Base-by-base conservation (phyloP, 805 yeast genomes). In the Pachysolen tannophilus region DNA sequence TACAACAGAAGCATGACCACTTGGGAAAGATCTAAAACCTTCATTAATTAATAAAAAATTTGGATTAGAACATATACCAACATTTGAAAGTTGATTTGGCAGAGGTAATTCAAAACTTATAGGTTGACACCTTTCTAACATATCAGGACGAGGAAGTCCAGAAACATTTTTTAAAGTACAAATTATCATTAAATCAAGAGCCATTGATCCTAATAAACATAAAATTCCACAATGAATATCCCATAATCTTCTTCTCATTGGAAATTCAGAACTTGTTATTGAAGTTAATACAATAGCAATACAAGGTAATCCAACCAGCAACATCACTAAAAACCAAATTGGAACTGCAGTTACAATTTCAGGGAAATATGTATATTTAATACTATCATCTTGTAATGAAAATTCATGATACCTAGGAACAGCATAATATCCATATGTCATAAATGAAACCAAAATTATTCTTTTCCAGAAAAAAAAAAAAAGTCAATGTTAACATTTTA, bases 1-100 rank as follows among this genome's bases (percentile, higher is more conserved):
- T 16, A 71, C 55, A 5, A 72, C 58, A 7, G 75, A 58, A 1
- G 78, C 61, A 46, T 74, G 80, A 1, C 78, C 80, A 32, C 75
- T 69, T 2, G 80, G 80, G 32, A 76, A 72, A 19, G 75, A 67
- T 43, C 76, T 60, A 46, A 71, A 68, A 1, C 79, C 80, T 45
- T 72, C 78, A 45, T 53, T 47, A 14, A 74, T 48, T 3, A 58
- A 38, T 11, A 40, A 45, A 3, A 48, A 16, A 33, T 67, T 46
- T 1, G 50, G 46, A 18, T 67, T 59, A 1, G 69, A 56, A 47
- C 80, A 75, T 1, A 68, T 64, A 9, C 60, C 66, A 18, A 72
- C 72, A 32, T 54, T 60, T 13, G 65, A 67, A 42, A 73, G 42
- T 0, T 58, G 49, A 58, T 14, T 50, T 45, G 8, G 47, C 42